These are phyloP conservation scores for Xylaria grammica DNA, from an alignment of 495 filamentous ascomycete species.

Conservation along the genomic window DNA sequence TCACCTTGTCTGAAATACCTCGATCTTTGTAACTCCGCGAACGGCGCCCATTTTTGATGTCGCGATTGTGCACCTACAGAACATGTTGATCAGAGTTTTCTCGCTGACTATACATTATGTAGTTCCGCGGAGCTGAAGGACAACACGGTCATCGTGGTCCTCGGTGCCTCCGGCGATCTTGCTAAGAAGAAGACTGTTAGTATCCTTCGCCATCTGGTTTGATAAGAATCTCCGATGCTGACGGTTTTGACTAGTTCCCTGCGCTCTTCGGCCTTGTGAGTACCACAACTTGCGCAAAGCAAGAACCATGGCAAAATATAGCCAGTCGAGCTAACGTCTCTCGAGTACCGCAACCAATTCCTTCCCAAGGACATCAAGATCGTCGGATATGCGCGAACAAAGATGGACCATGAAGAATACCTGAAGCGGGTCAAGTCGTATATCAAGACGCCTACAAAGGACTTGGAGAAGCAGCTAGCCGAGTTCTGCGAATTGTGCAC, in stretches of 20 bases:
- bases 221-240: conserved; percentile 33
- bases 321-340: conserved; percentile 33
- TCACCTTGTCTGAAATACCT: conserved; percentile 24
- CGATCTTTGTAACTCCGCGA: conserved; percentile 19
- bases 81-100: not conserved
- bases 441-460: conserved; percentile 98
- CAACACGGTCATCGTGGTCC: conserved; percentile 95
- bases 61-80: not conserved
- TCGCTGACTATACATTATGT: conserved; percentile 7
- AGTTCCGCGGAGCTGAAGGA: conserved; percentile 88
- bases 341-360: conserved; percentile 95
- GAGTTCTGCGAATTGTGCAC: conserved; percentile 87
- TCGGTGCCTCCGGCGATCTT: conserved; percentile 95
- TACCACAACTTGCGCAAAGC: conserved; percentile 33
- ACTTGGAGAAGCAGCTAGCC: conserved; percentile 91
- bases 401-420: conserved; percentile 98
- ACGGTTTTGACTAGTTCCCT: conserved; percentile 74
- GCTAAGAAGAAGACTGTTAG: conserved; percentile 99
- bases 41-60: conserved; percentile 4
- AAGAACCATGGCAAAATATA: conserved; percentile 8
- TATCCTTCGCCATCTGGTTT: conserved; percentile 26
- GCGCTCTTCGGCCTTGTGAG: conserved; percentile 96
- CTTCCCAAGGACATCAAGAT: conserved; percentile 97
- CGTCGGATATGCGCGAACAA: conserved; percentile 98
- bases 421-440: conserved; percentile 92